Evolutionary conservation across 495 filamentous ascomycete genomes (phyloP), one percentile per base, ranked within the genome.

Genomic region (Aspergillus avenaceus): DNA sequence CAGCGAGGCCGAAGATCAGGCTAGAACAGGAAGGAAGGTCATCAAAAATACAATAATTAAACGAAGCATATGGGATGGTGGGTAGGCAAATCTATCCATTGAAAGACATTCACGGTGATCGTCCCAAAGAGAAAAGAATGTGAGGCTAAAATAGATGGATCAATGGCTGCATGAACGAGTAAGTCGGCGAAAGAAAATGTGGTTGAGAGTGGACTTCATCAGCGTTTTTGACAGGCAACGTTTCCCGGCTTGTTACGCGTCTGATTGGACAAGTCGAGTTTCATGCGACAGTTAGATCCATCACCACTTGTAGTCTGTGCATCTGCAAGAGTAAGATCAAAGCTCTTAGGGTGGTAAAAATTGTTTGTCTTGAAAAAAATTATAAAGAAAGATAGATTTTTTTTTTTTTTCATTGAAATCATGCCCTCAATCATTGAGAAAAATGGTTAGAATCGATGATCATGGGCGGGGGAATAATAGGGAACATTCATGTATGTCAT

Each of bases 211-310:
- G 34, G 46, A 38, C 44, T 51, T 52, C 45, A 44, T 28, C 50
- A 53, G 26, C 29, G 32, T 47, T 27, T 45, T 42, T 59, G 56
- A 55, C 49, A 47, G 52, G 45, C 50, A 60, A 55, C 58, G 52
- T 50, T 49, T 40, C 46, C 51, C n/a, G n/a, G 16, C 18, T 24
- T 52, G 47, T 46, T 55, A 56, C 38, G 22, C 52, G 50, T 45
- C 49, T 51, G 42, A 54, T 62, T 52, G 53, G 49, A 41, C 43
- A 40, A 36, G 50, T 49, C 46, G n/a, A 41, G 22, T 46, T 48
- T 56, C 19, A 47, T 34, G 44, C 49, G 55, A 47, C 59, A 55
- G 55, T 62, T 62, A 49, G 59, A 61, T 61, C 54, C 50, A 58
- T 59, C 51, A 50, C 37, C 37, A 47, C 26, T 47, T 29, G 31